Evolutionary conservation across 805 yeast genomes (phyloP).

Genomic region (Barnettozyma wickerhamii): DNA sequence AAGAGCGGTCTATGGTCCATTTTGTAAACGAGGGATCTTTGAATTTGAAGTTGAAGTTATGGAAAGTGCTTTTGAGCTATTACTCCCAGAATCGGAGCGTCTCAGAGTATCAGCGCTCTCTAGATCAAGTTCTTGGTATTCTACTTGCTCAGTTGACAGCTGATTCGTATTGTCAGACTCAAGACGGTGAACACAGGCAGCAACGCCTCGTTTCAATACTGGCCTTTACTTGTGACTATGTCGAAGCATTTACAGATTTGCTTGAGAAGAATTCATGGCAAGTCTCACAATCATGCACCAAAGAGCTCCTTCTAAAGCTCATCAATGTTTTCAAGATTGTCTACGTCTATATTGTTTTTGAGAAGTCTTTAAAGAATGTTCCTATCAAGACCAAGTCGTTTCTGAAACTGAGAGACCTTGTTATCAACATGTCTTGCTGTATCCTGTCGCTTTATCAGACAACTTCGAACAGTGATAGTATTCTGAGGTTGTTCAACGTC

Average conservation of each 20-base stretch:
- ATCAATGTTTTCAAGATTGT: constrained; percentile 36
- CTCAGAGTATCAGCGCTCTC: constrained; percentile 41
- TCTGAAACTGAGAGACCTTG: constrained; percentile 33
- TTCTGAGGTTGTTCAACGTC: constrained; percentile 47
- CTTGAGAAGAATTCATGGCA: constrained; percentile 34
- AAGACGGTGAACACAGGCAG: constrained; percentile 32
- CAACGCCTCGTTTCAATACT: constrained; percentile 44
- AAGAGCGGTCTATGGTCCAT: constrained; percentile 48
- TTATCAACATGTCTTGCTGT: constrained; percentile 35
- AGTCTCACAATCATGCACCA: constrained; percentile 5
- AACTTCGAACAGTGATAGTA: constrained; percentile 6
- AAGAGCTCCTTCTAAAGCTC: constrained; percentile 20
- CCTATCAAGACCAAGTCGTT: constrained; percentile 9
- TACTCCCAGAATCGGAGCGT: constrained; percentile 34
- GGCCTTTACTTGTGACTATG: constrained; percentile 50
- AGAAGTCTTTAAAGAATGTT: constrained; percentile 2
- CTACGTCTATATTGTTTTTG: constrained; percentile 38
- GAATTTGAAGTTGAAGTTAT: constrained; percentile 63
- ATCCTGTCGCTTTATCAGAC: constrained; percentile 33
- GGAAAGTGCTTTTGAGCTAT: constrained; percentile 65
- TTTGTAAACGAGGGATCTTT: constrained; percentile 64
- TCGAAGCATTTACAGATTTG: constrained; percentile 32
- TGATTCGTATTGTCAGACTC: constrained; percentile 23
- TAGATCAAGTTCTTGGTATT: constrained; percentile 46
- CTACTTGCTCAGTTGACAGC: constrained; percentile 36